Percentiles rank a stretch among this genome's conserved stretches.
Evolutionary conservation across 495 filamentous ascomycete species (phyloP).

Genomic region (Trichoderma gamsii): DNA sequence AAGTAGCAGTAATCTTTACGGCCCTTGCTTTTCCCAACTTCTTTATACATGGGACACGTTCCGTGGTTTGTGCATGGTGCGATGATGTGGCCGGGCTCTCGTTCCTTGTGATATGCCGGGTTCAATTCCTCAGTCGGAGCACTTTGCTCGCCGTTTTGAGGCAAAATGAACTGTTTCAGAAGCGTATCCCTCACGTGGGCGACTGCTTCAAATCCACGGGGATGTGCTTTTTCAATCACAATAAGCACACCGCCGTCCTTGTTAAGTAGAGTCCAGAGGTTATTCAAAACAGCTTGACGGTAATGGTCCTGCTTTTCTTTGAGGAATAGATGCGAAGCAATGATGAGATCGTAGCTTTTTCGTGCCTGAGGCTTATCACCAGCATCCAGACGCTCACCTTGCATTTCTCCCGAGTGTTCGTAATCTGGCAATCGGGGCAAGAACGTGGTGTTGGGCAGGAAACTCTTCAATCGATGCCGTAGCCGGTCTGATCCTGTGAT

Average conservation of each 20-base stretch:
- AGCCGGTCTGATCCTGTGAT: conserved; percentile 48
- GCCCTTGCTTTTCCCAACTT: conserved; percentile 57
- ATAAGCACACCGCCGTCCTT: conserved; percentile 83
- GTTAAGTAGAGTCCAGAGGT: conserved; percentile 80
- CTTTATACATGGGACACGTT: conserved; percentile 80
- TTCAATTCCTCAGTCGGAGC: conserved; percentile 33
- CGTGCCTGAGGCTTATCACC: conserved; percentile 42
- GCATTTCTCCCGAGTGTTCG: conserved; percentile 47
- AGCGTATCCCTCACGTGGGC: conserved; percentile 74
- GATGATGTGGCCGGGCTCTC: conserved; percentile 81
- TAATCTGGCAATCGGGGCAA: conserved; percentile 91
- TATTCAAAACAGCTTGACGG: conserved; percentile 71
- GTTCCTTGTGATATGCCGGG: conserved; percentile 26
- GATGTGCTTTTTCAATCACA: conserved; percentile 84
- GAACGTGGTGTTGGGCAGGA: conserved; percentile 87
- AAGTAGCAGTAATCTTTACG: conserved; percentile 92
- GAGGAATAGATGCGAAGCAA: conserved; percentile 79
- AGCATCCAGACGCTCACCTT: conserved; percentile 38
- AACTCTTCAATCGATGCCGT: conserved; percentile 64
- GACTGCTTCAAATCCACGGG: conserved; percentile 86
- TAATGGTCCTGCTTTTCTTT: conserved; percentile 61
- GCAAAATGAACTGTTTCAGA: conserved; percentile 64
- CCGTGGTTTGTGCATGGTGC: conserved; percentile 92
- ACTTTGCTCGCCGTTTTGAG: conserved; percentile 38
- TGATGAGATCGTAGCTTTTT: conserved; percentile 83